Base-by-base conservation (phyloP, 139 green algal species). In the Coelastrella sp. region DNA sequence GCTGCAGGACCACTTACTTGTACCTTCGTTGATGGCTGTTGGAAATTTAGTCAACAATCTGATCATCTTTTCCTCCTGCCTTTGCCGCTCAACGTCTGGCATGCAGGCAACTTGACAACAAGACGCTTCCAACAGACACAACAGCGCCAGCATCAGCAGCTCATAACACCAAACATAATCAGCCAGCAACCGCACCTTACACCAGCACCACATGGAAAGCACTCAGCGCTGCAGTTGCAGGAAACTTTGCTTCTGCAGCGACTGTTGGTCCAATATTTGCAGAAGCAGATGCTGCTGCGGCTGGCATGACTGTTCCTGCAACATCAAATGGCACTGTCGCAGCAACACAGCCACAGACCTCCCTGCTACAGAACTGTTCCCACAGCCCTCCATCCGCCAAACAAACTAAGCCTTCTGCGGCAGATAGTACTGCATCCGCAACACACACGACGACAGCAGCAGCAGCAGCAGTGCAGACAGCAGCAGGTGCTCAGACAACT, bases 191-290 rank as follows among this genome's bases (percentile, higher is more conserved):
- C 20, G 8, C 11, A 24, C 61, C 11, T 61, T 78, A 70, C 63
- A 88, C 22, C 22, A 88, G 82, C 24, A 58, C 8, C 63, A 88
- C 61, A 19, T 57, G 27, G 57, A n/a, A 25, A 27, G n/a, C 61
- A 25, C 61, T 68, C 24, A 87, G 82, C 22, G 22, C 61, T 22
- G 25, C 61, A 78, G 60, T 78, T 65, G 65, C 82, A 79, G 82
- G 63, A 88, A 63, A 60, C 7, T 35, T 61, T 78, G 82, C 61
- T 49, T 22, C 61, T 22, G 24, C 82, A 79, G 15, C 82, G 56
- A 61, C 14, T 24, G 9, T 68, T 24, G 57, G n/a, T 10, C 8
- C 82, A 78, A 27, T 56, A 75, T n/a, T 22, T 78, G 82, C 61
- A 22, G 27, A 66, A 88, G 63, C 63, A 49, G 63, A 63, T 9